Evolutionary conservation across 2,329 filamentous ascomycete genomes (phyloP).

Genomic region (Colletotrichum magnum): DNA sequence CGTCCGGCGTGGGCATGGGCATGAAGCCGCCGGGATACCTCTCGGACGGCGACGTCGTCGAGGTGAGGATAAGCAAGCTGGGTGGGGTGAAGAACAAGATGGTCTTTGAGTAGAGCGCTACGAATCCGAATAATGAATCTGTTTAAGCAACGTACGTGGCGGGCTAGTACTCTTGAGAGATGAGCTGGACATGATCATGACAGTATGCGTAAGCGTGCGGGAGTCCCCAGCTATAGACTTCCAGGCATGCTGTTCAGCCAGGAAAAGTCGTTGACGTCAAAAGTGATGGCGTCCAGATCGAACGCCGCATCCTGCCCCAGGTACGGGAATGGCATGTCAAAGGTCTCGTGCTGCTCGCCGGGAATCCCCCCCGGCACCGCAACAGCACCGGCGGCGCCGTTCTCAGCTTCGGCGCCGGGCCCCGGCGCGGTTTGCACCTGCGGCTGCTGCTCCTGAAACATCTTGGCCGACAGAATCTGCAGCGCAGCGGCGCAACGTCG

Average conservation of each 20-base stretch:
- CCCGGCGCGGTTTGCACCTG: not conserved
- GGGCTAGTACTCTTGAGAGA: not conserved
- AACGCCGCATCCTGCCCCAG: conserved; percentile 31
- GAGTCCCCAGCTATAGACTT: conserved; percentile 43
- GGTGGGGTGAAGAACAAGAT: conserved; percentile 55
- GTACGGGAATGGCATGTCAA: conserved; percentile 31
- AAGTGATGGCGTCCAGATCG: conserved; percentile 47
- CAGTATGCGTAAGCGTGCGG: not conserved
- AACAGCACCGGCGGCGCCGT: not conserved
- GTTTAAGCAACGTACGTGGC: not conserved
- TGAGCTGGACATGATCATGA: not conserved
- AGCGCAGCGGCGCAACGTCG: conserved; percentile 51
- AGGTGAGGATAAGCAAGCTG: conserved; percentile 57
- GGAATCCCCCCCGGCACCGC: not conserved
- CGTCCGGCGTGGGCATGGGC: conserved; percentile 62
- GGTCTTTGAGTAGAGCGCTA: conserved; percentile 47
- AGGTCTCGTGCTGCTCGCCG: conserved; percentile 26
- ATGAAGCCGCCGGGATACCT: conserved; percentile 59
- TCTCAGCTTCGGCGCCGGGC: not conserved
- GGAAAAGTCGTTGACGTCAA: conserved; percentile 51
- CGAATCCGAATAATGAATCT: not conserved
- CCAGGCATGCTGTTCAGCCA: conserved; percentile 53
- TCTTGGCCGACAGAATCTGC: conserved; percentile 52
- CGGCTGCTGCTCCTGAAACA: conserved; percentile 45
- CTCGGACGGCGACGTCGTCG: conserved; percentile 58